These are phyloP conservation scores for Annulohypoxylon truncatum DNA, from an alignment of 2,329 filamentous ascomycete species.

Conservation along the genomic window DNA sequence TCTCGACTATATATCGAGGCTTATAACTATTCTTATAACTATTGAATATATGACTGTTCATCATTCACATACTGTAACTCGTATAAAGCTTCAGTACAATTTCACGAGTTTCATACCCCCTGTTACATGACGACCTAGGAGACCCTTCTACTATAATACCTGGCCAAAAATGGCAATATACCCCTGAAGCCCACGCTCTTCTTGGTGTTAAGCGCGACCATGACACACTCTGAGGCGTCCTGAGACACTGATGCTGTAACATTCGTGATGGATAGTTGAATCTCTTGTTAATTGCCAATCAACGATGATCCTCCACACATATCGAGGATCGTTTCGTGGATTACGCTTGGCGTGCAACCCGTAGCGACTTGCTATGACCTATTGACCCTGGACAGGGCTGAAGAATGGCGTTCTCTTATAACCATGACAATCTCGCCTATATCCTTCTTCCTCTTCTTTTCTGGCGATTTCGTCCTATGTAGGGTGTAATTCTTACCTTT, in stretches of 20 bases:
- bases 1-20: background rate
- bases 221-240: conserved; percentile 37
- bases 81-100: conserved; percentile 13
- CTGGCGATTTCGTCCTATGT: conserved; percentile 18
- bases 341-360: conserved; percentile 29
- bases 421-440: conserved; percentile 7
- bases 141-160: conserved; percentile 13
- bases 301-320: conserved; percentile 33
- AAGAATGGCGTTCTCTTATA: conserved; percentile 7
- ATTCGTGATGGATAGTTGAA: conserved; percentile 28
- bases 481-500: conserved; percentile 25
- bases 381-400: conserved; percentile 19
- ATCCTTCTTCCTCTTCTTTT: conserved; percentile 28
- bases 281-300: conserved; percentile 27
- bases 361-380: conserved; percentile 34
- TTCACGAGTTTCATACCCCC: conserved; percentile 32
- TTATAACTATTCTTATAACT: background rate
- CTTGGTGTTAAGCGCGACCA: conserved; percentile 37
- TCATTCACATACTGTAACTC: background rate
- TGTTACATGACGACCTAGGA: conserved; percentile 9
- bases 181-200: conserved; percentile 27
- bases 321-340: conserved; percentile 33
- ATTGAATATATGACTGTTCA: background rate
- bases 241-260: conserved; percentile 45
- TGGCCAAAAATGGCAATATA: conserved; percentile 37